Base-by-base conservation (phyloP, 345 rosid species). In the Salix dunnii region DNA sequence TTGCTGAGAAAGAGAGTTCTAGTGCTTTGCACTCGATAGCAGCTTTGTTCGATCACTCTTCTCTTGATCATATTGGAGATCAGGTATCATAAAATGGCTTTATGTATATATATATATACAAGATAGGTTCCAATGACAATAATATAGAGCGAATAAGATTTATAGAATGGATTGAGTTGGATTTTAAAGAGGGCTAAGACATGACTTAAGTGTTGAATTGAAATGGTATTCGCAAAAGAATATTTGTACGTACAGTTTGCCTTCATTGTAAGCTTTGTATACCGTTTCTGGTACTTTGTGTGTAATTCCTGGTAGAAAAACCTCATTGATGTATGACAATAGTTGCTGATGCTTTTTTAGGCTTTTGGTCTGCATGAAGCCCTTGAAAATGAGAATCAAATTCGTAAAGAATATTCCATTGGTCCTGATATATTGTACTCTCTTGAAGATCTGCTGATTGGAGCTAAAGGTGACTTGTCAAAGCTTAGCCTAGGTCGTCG, bases 391-490 rank as follows among this genome's bases (percentile, higher is more conserved):
- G 99, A 95, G 88, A 91, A 95, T 78, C 76, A 62, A 74, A 82
- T 89, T 79, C 96, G 98, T 80, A 84, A 53, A 74, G 89, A 90
- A 67, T 87, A 89, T 78, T 88, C 82, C 68, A 78, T 78, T 76
- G 93, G 93, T 61, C 83, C 90, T 76, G 94, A 91, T 74, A 68
- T 90, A 74, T 62, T 86, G 74, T 89, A 89, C 85, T 86, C 97
- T 46, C 88, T 91, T 30, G 93, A 93, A 85, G 97, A 95, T 81
- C 87, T 95, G 63, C 87, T 75, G 76, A 85, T 89, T 23, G 96
- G 97, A 78, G 86, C 88, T 71, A 84, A 89, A 80, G 97, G 97
- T 67, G 88, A 87, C 72, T 75, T 95, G 51, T 70, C 76, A 8
- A 82, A 85, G 71, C 90, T 90, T 73, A 76, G 51, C 53, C 88